phyloP scores from a whole-genome alignment of 2,329 filamentous ascomycete genomes.

The Cadophora malorum region DNA sequence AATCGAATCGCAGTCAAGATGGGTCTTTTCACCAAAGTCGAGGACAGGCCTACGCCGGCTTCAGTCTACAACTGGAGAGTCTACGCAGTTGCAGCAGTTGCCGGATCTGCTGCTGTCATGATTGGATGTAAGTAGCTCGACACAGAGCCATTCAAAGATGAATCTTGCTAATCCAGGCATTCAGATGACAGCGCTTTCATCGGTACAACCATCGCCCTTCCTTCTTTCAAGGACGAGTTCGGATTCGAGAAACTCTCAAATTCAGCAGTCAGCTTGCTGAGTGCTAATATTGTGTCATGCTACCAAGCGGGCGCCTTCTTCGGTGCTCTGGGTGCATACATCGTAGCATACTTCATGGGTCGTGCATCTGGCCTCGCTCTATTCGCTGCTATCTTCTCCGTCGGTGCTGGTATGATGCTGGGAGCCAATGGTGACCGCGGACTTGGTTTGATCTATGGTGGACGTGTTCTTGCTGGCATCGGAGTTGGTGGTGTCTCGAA shows the following conservation, averaged over 20 bases:
- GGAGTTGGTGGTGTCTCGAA: slow-evolving; percentile 69
- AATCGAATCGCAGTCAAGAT: slow-evolving; percentile 29
- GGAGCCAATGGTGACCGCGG: slow-evolving; percentile 66
- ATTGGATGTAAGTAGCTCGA: slow-evolving; percentile 49
- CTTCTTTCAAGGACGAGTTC: slow-evolving; percentile 75
- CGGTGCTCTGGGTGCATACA: slow-evolving; percentile 73
- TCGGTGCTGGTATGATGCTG: slow-evolving; percentile 77
- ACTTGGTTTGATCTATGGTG: slow-evolving; percentile 67
- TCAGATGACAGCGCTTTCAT: slow-evolving; percentile 74
- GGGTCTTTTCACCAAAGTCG: slow-evolving; percentile 57
- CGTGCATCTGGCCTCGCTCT: slow-evolving; percentile 68
- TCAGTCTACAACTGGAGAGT: slow-evolving; percentile 68
- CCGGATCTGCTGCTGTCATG: slow-evolving; percentile 62
- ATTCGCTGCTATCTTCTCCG: slow-evolving; percentile 67
- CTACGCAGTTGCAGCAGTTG: slow-evolving; percentile 59
- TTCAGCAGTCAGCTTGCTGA: slow-evolving; percentile 62
- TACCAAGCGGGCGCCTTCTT: slow-evolving; percentile 88
- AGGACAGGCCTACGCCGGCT: slow-evolving; percentile 63
- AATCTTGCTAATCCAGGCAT: slow-evolving; percentile 1
- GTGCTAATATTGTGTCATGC: slow-evolving; percentile 78
- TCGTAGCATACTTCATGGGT: slow-evolving; percentile 69
- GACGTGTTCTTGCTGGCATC: slow-evolving; percentile 67
- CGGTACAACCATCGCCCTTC: slow-evolving; percentile 74
- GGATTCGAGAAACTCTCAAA: slow-evolving; percentile 57
- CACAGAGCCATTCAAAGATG: background rate